Percentiles rank a stretch among this genome's conserved stretches.
Conservation (phyloP, 2,329 filamentous ascomycete species). For the Pseudogymnoascus sp. region DNA sequence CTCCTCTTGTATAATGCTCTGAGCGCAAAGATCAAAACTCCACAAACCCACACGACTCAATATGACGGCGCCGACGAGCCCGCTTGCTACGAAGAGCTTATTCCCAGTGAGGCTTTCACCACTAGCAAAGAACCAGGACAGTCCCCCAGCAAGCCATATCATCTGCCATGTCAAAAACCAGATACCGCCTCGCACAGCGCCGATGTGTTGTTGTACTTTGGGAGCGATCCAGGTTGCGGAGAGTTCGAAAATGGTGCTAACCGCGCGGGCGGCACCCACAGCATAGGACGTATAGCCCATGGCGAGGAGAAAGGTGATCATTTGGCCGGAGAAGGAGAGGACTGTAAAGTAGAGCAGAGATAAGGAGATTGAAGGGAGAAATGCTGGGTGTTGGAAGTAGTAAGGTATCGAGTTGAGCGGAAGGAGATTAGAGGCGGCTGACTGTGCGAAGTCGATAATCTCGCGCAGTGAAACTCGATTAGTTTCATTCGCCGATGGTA, state of each 20-base stretch:
- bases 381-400: conserved; percentile 50
- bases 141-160: conserved; percentile 42
- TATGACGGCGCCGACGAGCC: conserved; percentile 32
- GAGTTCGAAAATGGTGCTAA: conserved; percentile 51
- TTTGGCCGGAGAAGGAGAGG: conserved; percentile 53
- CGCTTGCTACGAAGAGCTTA: too few species aligned
- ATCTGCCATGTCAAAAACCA: conserved; percentile 68
- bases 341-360: conserved; percentile 58
- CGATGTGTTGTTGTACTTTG: conserved; percentile 47
- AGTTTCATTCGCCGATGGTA: background rate
- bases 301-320: conserved; percentile 57
- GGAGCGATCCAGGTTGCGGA: conserved; percentile 56
- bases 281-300: conserved; percentile 44
- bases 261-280: conserved; percentile 48
- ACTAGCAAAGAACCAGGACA: conserved; percentile 35
- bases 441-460: conserved; percentile 12
- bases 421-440: conserved; percentile 28
- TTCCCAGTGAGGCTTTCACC: too few species aligned
- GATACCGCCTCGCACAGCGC: conserved; percentile 56
- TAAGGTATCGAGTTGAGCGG: conserved; percentile 21
- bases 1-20: conserved; percentile 36
- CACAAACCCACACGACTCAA: conserved; percentile 35
- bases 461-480: background rate
- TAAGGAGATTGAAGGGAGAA: conserved; percentile 54
- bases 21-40: conserved; percentile 36